Percentiles rank a stretch among this genome's conserved stretches.
phyloP scores from a whole-genome alignment of 2,329 filamentous ascomycete species.

The Paracoccidioides lutzii region DNA sequence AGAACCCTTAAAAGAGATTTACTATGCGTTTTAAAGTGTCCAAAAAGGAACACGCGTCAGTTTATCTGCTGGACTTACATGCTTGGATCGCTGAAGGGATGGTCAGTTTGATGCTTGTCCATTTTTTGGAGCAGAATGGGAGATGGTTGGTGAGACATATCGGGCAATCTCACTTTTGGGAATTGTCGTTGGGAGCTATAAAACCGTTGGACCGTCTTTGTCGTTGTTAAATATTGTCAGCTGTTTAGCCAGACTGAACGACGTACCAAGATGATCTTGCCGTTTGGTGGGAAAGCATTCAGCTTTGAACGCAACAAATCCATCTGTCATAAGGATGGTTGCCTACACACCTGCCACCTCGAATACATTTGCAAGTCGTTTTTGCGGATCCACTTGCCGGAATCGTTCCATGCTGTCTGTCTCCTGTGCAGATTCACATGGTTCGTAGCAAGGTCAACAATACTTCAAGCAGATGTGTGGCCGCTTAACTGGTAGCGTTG shows the following conservation, averaged over 20 bases:
- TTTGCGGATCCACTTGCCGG: slow-evolving; percentile 42
- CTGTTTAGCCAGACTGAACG: not conserved
- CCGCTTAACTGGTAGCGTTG: slow-evolving; percentile 22
- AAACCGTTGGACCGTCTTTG: slow-evolving; percentile 10
- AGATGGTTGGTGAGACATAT: slow-evolving; percentile 41
- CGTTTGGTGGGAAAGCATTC: slow-evolving; percentile 12
- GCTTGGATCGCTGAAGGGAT: slow-evolving; percentile 51
- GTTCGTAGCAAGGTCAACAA: slow-evolving; percentile 43
- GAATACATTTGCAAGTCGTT: slow-evolving; percentile 3
- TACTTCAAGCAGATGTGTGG: slow-evolving; percentile 30
- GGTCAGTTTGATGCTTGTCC: slow-evolving; percentile 35
- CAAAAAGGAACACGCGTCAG: slow-evolving; percentile 32
- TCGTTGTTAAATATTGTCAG: not conserved
- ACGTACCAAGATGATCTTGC: slow-evolving; percentile 13
- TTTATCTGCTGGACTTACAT: slow-evolving; percentile 43
- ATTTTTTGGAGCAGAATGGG: slow-evolving; percentile 24
- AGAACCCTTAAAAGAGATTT: slow-evolving; percentile 35
- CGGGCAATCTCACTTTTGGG: slow-evolving; percentile 34
- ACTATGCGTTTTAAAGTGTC: slow-evolving; percentile 34
- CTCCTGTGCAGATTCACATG: slow-evolving; percentile 10
- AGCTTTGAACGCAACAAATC: slow-evolving; percentile 25
- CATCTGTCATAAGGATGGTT: slow-evolving; percentile 10
- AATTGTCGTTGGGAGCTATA: slow-evolving; percentile 39
- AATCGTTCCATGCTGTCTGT: slow-evolving; percentile 32
- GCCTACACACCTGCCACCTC: slow-evolving; percentile 36